Evolutionary conservation across 495 filamentous ascomycete species (phyloP), one percentile per base, ranked within the genome.

Genomic region (Lophiostoma macrostomum): DNA sequence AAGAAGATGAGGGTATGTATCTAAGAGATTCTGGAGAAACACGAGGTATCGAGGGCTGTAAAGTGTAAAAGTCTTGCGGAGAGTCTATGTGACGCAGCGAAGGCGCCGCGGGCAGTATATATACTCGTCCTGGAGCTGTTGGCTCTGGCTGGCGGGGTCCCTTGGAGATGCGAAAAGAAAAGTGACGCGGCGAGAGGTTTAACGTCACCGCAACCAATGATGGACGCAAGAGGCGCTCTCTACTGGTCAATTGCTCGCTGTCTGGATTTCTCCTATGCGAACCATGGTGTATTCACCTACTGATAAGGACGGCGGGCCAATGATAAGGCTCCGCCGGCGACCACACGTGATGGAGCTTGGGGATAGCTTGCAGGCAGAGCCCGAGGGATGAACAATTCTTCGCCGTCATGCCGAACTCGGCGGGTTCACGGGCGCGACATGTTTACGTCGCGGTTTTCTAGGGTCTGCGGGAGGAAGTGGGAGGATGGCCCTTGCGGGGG

Each of bases 221-320:
- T 20, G 23, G 16, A 12, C 43, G 12, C n/a, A n/a, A 24, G 24
- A 22, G 11, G 4, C 4, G 34, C 11, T 36, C 14, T 25, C 30
- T 39, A 56, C 43, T 50, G 53, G 53, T 49, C 20, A 27, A 49
- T 40, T 20, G 43, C 31, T 20, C 12, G 23, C 14, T 23, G 16
- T 37, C 39, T 29, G 30, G 40, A 45, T 60, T 48, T 44, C 57
- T 55, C 50, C 35, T 32, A 55, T 53, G 57, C 50, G 36, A 40
- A 52, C 47, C 27, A 37, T 59, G 56, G 48, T 59, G 57, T 54
- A 25, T 30, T n/a, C 22, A 35, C 29, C 14, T 44, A 27, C 41
- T 55, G 57, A 60, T 60, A 60, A 60, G 50, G 20, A 42, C 8
- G 22, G 4, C 29, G 35, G 18, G 22, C 57, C 48, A 60, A 60